phyloP scores from a whole-genome alignment of 164 flowering plant species.

The Santalum album region DNA sequence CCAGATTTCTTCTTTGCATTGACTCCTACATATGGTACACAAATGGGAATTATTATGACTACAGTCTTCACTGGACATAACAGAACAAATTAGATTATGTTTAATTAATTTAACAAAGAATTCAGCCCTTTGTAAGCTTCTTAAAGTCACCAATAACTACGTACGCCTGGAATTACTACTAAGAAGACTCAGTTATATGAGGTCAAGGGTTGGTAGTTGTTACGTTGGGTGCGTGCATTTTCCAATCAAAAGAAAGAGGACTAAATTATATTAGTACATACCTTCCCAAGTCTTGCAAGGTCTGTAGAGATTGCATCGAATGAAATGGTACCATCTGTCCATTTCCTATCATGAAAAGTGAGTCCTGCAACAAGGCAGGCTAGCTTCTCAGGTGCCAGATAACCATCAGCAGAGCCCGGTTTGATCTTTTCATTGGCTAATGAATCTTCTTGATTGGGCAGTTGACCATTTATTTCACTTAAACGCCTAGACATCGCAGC shows the following conservation, averaged over 20 bases:
- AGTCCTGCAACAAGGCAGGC: slow-evolving; percentile 32
- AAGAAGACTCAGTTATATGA: too few relatives aligned
- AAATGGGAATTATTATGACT: too few relatives aligned
- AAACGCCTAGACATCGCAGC: slow-evolving; percentile 73
- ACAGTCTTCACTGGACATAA: too few relatives aligned
- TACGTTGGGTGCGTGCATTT: too few relatives aligned
- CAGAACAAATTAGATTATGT: too few relatives aligned
- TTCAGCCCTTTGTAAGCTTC: too few relatives aligned
- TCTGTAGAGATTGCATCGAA: slow-evolving; percentile 48
- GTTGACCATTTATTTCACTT: slow-evolving; percentile 51
- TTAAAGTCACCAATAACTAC: too few relatives aligned
- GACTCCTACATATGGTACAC: slow-evolving; percentile 63
- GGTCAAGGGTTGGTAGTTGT: too few relatives aligned
- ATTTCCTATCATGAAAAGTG: slow-evolving; percentile 76
- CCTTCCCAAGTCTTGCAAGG: slow-evolving; percentile 85
- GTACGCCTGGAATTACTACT: too few relatives aligned
- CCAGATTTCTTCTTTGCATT: slow-evolving; percentile 57
- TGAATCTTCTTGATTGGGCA: slow-evolving; percentile 30
- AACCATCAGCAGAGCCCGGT: slow-evolving; percentile 19
- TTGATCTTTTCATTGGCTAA: slow-evolving; percentile 33
- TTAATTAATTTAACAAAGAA: too few relatives aligned
- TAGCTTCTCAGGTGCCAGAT: slow-evolving; percentile 22
- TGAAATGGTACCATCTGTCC: slow-evolving; percentile 83
- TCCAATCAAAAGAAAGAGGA: too few relatives aligned
- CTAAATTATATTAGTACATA: too few relatives aligned